phyloP scores from a whole-genome alignment of 2,329 filamentous ascomycete species.

The Verticillium isaacii region DNA sequence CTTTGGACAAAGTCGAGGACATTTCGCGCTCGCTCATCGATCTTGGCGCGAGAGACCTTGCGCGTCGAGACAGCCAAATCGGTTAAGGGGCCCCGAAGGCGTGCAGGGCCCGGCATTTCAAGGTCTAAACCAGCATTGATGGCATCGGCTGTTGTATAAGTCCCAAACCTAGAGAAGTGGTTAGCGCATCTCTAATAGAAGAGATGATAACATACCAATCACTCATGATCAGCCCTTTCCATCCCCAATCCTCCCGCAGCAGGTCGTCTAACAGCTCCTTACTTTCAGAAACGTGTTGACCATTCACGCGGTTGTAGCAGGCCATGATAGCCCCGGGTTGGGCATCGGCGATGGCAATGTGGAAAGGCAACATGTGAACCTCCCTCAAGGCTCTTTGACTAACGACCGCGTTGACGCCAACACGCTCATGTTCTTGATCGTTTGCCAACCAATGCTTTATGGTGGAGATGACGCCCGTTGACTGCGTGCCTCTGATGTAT shows the following conservation, averaged over 20 bases:
- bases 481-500: constrained; percentile 27
- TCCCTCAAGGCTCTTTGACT: constrained; percentile 53
- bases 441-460: constrained; percentile 34
- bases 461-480: constrained; percentile 21
- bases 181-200: background rate
- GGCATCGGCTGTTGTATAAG: constrained; percentile 17
- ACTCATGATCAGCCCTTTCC: constrained; percentile 8
- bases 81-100: background rate
- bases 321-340: constrained; percentile 54
- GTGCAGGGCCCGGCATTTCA: constrained; percentile 28
- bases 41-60: constrained; percentile 1
- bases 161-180: constrained; percentile 17
- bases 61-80: background rate
- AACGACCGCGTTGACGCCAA: constrained; percentile 39
- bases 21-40: constrained; percentile 16
- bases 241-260: constrained; percentile 9
- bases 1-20: constrained; percentile 24
- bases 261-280: constrained; percentile 3
- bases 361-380: constrained; percentile 60
- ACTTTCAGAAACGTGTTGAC: constrained; percentile 23
- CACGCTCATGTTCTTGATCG: constrained; percentile 46
- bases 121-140: constrained; percentile 23
- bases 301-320: constrained; percentile 50
- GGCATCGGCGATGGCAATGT: constrained; percentile 52
- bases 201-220: constrained; percentile 6